Base-by-base conservation (phyloP, 805 yeast species). In the Yueomyces sinensis region DNA sequence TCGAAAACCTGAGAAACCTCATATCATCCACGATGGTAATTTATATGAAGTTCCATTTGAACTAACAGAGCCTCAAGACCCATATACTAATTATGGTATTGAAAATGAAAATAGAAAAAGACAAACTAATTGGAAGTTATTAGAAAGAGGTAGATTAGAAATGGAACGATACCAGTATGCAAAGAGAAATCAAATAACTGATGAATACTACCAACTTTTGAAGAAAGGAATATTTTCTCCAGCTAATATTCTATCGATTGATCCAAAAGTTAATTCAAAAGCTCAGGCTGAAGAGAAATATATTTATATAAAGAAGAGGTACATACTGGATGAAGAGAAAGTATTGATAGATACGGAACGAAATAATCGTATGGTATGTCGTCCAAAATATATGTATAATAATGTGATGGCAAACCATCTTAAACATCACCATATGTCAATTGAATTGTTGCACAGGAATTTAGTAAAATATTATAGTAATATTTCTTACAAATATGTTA, bases 381-480 rank as follows among this genome's bases (percentile, higher is more conserved):
- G 52, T 18, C 62, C 62, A 3, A 41, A 50, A 11, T 30, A 37
- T 27, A 36, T 56, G 13, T 49, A 41, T 29, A 58, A 57, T 34
- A 35, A 55, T 31, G 44, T 57, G 6, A 42, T 55, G 41, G 42
- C 49, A 13, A 46, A 48, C 9, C 62, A 57, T 39, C 30, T 57
- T 13, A 40, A 54, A 37, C 55, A 56, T 37, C 37, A 44, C 17
- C 60, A 55, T 39, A 36, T 43, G 33, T 32, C 40, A 6, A 38
- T 36, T 18, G 44, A 41, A 20, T 35, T 37, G 13, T 36, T 53
- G 4, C 49, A 52, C 31, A 35, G 37, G 6, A 37, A 41, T 14
- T 31, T 57, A 19, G 36, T 35, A 5, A 38, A 43, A 29, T 37
- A 41, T 14, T 54, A 43, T 33, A 45, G 54, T n/a, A 57, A 57